Evolutionary conservation across 1,139 yeast species (phyloP).

Genomic region (Yamadazyma triangularis): DNA sequence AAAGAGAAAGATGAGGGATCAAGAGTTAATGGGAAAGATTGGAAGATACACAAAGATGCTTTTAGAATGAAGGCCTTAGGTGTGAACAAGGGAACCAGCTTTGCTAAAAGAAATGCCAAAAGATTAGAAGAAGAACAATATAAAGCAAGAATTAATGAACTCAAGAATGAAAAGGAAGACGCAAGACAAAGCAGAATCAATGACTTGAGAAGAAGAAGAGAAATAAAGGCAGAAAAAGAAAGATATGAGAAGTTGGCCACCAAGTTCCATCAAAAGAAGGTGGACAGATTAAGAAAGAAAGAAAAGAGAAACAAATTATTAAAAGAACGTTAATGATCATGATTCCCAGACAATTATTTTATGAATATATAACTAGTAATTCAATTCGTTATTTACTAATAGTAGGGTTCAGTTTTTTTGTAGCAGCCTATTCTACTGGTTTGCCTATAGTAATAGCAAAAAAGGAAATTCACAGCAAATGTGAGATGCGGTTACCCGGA

Average conservation of each 20-base stretch:
- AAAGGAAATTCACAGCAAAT: slow-evolving; percentile 1
- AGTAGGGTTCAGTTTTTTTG: no score
- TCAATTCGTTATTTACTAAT: no score
- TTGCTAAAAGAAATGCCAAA: slow-evolving; percentile 31
- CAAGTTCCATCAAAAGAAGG: slow-evolving; percentile 75
- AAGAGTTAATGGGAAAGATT: slow-evolving; percentile 50
- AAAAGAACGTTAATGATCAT: slow-evolving; percentile 50
- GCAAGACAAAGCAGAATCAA: slow-evolving; percentile 47
- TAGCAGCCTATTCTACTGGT: no score
- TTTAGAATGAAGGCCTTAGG: slow-evolving; percentile 39
- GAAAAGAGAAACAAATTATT: slow-evolving; percentile 79
- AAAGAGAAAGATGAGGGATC: slow-evolving; percentile 37
- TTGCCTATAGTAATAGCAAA: neutral
- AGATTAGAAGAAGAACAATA: slow-evolving; percentile 38
- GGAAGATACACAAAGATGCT: slow-evolving; percentile 54
- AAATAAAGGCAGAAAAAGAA: slow-evolving; percentile 68
- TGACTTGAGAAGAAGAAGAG: slow-evolving; percentile 59
- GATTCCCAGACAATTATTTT: neutral
- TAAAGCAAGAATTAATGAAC: slow-evolving; percentile 51
- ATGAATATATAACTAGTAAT: no score
- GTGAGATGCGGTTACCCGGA: slow-evolving; percentile 23
- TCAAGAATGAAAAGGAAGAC: slow-evolving; percentile 59
- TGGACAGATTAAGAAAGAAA: slow-evolving; percentile 72
- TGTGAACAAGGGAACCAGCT: slow-evolving; percentile 17
- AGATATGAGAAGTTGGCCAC: slow-evolving; percentile 66